Base-by-base conservation (phyloP, 1,139 yeast genomes). In the Saccharomyces hybrid region DNA sequence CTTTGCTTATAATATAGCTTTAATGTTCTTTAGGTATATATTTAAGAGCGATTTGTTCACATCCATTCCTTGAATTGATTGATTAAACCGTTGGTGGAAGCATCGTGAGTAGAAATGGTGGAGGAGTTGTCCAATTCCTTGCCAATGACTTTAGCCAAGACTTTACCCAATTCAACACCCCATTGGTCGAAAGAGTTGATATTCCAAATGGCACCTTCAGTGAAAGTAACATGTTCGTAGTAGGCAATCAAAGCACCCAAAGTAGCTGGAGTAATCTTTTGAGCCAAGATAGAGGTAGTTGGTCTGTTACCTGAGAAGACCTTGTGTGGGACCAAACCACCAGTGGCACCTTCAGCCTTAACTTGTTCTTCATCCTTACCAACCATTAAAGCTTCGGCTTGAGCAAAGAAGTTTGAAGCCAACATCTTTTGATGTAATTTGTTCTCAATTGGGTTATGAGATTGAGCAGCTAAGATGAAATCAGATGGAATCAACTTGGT, bases 141-240 rank as follows among this genome's bases (percentile, higher is more conserved):
- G 65, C 95, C 95, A 70, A 93, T 93, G 59, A 81, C 95, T 84
- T 93, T 93, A 70, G 99, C 99, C 71, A 93, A 83, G 53, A 87
- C 95, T 79, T 93, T 93, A 73, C 99, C 99, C 68, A 93, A 86
- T 78, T 93, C 99, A 67, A 93, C 99, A 75, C 99, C 99, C 96
- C 98, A 93, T 80, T 93, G 99, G 79, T 93, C 99, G 71, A 89
- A 93, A 16, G 98, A 91, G 83, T 93, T 93, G 78, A 93, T 91
- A 82, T 95, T 93, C 99, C 99, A 93, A 69, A 93, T 76, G 57
- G 99, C 99, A 75, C 99, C 99, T 77, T 93, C 99, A 57, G 91
- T 91, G 76, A 93, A 93, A 44, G 98, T 93, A 56, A 89, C 81
- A 73, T 90, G 96, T 78, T 93, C 99, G 77, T 93, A 93, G 82